These are phyloP conservation scores for Ettlia oleoabundans DNA, from an alignment of 139 green algal genomes.

Conservation along the genomic window DNA sequence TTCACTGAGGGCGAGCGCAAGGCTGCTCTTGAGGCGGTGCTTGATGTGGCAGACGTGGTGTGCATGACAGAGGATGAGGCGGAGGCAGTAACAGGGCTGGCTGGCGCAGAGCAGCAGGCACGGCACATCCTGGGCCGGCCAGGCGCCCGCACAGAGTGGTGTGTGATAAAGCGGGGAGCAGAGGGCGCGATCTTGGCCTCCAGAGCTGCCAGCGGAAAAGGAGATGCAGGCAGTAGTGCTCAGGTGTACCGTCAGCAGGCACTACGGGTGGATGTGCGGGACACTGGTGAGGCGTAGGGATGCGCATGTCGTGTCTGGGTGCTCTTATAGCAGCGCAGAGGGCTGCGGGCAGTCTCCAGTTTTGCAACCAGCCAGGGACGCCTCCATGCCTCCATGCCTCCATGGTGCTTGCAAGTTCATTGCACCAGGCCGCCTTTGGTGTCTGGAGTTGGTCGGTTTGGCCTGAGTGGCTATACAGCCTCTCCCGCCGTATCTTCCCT, in stretches of 20 bases:
- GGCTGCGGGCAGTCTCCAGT: too few species aligned
- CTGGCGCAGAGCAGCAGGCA: conserved; percentile 66
- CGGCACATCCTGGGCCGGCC: conserved; percentile 63
- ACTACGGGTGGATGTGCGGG: conserved; percentile 81
- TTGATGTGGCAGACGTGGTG: conserved; percentile 79
- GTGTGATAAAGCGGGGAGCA: conserved; percentile 84
- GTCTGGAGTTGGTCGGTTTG: too few species aligned
- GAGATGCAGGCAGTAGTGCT: too few species aligned
- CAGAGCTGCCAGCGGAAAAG: not conserved
- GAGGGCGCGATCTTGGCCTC: conserved; percentile 74
- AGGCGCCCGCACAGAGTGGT: conserved; percentile 67
- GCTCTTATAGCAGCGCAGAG: not conserved
- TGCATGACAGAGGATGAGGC: conserved; percentile 92
- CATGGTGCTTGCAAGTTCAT: too few species aligned
- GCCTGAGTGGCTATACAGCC: too few species aligned
- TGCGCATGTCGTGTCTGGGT: not conserved
- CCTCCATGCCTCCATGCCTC: not conserved
- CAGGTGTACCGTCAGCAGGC: conserved; percentile 34
- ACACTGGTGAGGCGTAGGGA: conserved; percentile 72
- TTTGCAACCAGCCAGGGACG: not conserved
- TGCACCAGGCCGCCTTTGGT: too few species aligned
- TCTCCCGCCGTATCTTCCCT: too few species aligned
- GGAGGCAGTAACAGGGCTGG: conserved; percentile 72
- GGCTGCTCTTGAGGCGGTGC: conserved; percentile 67
- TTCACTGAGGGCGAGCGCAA: conserved; percentile 57